Percentiles rank a stretch among this genome's conserved stretches.
These are phyloP conservation scores for Perkinsus marinus DNA, from an alignment of 169 alveolate species.

Conservation along the genomic window DNA sequence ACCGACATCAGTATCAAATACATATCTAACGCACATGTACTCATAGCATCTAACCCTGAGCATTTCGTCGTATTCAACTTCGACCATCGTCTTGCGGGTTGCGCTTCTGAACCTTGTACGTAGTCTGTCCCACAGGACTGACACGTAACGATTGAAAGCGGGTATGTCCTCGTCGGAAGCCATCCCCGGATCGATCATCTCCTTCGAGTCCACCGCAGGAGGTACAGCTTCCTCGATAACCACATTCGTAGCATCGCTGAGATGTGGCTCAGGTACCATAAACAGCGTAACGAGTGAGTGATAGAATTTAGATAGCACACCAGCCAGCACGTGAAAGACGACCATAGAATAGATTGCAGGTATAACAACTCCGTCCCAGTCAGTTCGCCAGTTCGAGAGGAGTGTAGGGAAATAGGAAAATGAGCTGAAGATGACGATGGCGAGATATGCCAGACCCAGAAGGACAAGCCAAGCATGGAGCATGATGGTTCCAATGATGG, in stretches of 20 bases:
- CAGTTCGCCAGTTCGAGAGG: not conserved
- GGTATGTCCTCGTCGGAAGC: not conserved
- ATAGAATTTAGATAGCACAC: not conserved
- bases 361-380: not conserved
- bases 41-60: not conserved
- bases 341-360: not conserved
- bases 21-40: not conserved
- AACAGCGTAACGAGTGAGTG: not conserved
- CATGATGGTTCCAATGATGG: not conserved
- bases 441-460: not conserved
- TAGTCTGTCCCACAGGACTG: not conserved
- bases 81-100: not conserved
- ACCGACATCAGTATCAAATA: not conserved
- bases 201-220: not conserved
- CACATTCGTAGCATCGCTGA: not conserved
- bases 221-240: not conserved
- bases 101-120: not conserved
- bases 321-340: not conserved
- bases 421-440: not conserved
- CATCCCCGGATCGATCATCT: not conserved
- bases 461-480: not conserved
- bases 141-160: not conserved
- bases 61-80: not conserved
- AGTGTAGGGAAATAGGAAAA: not conserved
- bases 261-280: not conserved